Evolutionary conservation across 495 filamentous ascomycete genomes (phyloP).

Genomic region (Tuber magnatum): DNA sequence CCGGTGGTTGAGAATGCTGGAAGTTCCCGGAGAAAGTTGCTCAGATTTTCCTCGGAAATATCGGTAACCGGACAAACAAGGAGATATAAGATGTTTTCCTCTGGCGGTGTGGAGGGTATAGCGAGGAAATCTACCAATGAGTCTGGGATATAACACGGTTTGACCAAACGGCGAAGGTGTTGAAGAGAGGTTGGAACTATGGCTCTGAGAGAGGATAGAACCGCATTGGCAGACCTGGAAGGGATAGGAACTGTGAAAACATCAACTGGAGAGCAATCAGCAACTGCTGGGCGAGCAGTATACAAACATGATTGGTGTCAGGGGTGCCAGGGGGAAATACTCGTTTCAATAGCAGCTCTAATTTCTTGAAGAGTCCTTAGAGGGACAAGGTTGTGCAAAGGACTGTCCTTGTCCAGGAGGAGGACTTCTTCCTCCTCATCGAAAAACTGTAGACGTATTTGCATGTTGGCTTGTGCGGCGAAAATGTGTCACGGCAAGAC

Average conservation of each 20-base stretch:
- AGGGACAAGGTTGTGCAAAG: conserved; percentile 44
- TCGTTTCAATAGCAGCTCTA: conserved; percentile 42
- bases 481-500: background rate
- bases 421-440: background rate
- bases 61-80: conserved; percentile 45
- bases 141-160: conserved; percentile 58
- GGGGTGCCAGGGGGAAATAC: conserved; percentile 16
- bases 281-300: background rate
- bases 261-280: conserved; percentile 34
- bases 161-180: conserved; percentile 77
- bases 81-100: conserved; percentile 41
- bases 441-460: conserved; percentile 4
- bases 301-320: background rate
- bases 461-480: background rate
- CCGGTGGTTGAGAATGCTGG: conserved; percentile 44
- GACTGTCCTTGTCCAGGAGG: background rate
- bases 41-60: conserved; percentile 46
- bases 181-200: conserved; percentile 47
- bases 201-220: conserved; percentile 47
- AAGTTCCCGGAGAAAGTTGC: conserved; percentile 40
- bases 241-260: conserved; percentile 52
- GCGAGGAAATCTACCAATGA: conserved; percentile 42
- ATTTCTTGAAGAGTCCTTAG: conserved; percentile 54
- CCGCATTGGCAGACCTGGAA: conserved; percentile 48
- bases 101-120: conserved; percentile 15